Evolutionary conservation across 148 eudicot genomes (phyloP).

Genomic region (Talinum fruticosum): DNA sequence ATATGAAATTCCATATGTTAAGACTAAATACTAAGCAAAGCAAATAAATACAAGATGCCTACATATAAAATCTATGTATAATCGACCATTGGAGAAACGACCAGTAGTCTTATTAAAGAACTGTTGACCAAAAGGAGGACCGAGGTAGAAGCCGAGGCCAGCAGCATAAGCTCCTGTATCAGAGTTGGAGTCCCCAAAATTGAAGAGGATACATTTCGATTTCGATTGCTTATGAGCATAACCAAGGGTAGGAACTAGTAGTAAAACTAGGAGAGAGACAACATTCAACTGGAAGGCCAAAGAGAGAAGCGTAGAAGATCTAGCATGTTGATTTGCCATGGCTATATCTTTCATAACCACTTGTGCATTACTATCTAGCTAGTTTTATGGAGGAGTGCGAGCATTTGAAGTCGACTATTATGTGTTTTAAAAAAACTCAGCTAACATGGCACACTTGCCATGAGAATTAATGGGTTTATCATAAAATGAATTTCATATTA

Average conservation of each 20-base stretch:
- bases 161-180: slow-evolving; percentile 41
- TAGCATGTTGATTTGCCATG: background rate
- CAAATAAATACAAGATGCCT: background rate
- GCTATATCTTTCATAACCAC: background rate
- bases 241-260: slow-evolving; percentile 1
- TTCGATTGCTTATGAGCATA: slow-evolving; percentile 8
- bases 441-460: slow-evolving; percentile 1
- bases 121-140: slow-evolving; percentile 41
- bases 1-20: background rate
- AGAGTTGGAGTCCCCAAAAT: slow-evolving; percentile 42
- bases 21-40: background rate
- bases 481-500: background rate
- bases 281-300: background rate
- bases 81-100: slow-evolving; percentile 46
- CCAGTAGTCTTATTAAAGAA: slow-evolving; percentile 39
- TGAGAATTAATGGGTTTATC: background rate
- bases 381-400: background rate
- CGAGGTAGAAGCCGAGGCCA: slow-evolving; percentile 37
- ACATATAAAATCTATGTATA: slow-evolving; percentile 50
- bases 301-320: background rate
- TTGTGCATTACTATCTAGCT: background rate
- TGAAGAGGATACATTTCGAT: slow-evolving; percentile 33
- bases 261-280: background rate
- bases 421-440: background rate
- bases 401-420: background rate